These are phyloP conservation scores for Starmerella khaoyaiensis DNA, from an alignment of 805 yeast genomes.

Conservation along the genomic window DNA sequence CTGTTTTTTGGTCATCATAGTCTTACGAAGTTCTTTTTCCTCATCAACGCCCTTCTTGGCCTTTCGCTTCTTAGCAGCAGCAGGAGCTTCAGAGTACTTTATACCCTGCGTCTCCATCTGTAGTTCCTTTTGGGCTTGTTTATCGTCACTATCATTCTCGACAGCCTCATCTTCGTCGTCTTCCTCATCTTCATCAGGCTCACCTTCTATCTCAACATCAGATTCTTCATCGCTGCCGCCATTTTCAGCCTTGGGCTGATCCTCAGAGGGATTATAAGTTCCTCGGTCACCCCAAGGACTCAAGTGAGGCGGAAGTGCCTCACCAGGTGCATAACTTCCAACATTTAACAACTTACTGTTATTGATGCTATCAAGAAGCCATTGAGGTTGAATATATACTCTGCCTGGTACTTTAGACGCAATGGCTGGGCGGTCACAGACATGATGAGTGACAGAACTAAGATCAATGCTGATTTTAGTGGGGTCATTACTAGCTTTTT, in stretches of 20 bases:
- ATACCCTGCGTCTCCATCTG: conserved; percentile 87
- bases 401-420: conserved; percentile 72
- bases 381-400: conserved; percentile 93
- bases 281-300: conserved; percentile 98
- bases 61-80: conserved; percentile 28
- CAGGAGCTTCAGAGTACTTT: conserved; percentile 44
- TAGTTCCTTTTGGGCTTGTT: conserved; percentile 57
- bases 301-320: conserved; percentile 86
- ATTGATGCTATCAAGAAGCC: conserved; percentile 89
- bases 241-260: conserved; percentile 31
- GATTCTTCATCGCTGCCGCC: conserved; percentile 28
- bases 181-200: conserved; percentile 40
- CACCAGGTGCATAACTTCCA: conserved; percentile 82
- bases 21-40: conserved; percentile 84
- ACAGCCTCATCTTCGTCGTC: conserved; percentile 43
- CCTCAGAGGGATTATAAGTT: conserved; percentile 58
- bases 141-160: conserved; percentile 36
- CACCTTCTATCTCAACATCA: conserved; percentile 37
- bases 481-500: conserved; percentile 31
- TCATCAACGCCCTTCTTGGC: conserved; percentile 44
- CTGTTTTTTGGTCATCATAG: conserved; percentile 97
- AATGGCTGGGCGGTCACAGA: conserved; percentile 82
- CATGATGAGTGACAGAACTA: conserved; percentile 74
- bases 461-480: conserved; percentile 39
- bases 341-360: conserved; percentile 63